phyloP scores from a whole-genome alignment of 202 grass and related monocot species.

The Saccharum hybrid region DNA sequence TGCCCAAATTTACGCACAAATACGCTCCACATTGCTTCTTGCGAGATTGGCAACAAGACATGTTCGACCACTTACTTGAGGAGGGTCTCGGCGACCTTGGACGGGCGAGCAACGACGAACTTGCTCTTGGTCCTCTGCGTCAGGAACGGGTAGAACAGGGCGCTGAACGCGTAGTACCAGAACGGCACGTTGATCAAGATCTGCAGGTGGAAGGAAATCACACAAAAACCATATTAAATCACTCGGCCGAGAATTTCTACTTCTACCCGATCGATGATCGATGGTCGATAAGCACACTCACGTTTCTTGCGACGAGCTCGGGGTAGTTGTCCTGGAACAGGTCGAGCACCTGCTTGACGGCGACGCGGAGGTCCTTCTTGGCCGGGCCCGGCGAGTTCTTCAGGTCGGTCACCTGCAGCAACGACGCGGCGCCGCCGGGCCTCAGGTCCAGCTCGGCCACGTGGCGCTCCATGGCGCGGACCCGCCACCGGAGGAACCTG shows the following conservation, averaged over 20 bases:
- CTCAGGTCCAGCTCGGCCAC: constrained; percentile 72
- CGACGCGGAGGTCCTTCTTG: constrained; percentile 75
- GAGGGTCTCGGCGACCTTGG: constrained; percentile 86
- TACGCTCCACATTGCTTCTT: not conserved
- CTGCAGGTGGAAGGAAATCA: constrained; percentile 48
- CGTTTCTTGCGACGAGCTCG: constrained; percentile 88
- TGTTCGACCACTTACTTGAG: constrained; percentile 67
- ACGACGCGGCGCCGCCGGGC: constrained; percentile 67
- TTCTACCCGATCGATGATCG: not conserved
- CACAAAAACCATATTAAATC: not conserved
- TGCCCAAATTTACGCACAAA: not conserved
- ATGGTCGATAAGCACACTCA: constrained; percentile 38
- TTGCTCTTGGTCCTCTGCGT: constrained; percentile 98
- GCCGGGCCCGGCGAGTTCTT: constrained; percentile 69
- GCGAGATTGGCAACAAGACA: not conserved
- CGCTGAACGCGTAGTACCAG: constrained; percentile 92
- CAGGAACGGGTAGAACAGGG: constrained; percentile 87
- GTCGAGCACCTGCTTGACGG: constrained; percentile 80
- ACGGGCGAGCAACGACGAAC: constrained; percentile 75
- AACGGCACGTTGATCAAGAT: constrained; percentile 97
- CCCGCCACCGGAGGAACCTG: constrained; percentile 74
- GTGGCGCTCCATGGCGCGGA: constrained; percentile 81
- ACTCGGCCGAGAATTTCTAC: not conserved
- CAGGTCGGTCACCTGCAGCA: constrained; percentile 84
- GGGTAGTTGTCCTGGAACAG: constrained; percentile 94